Evolutionary conservation across 108 stramenopile species (phyloP).

Genomic region (Aurantiochytrium sp.): DNA sequence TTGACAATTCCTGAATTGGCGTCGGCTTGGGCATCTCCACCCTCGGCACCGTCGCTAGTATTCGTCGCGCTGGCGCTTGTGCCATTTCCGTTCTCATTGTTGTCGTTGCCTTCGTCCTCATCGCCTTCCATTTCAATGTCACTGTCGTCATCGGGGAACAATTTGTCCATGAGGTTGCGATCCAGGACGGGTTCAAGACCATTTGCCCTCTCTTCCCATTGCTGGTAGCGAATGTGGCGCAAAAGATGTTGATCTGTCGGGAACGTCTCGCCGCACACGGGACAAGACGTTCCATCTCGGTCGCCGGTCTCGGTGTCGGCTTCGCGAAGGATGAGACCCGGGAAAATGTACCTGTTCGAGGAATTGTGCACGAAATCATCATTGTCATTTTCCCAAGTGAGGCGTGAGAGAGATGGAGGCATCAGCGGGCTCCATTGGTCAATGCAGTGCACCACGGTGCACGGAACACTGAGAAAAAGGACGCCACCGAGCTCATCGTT

Average conservation of each 20-base stretch:
- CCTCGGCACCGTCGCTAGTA: no score
- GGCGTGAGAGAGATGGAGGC: constrained; percentile 12
- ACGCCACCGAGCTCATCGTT: constrained; percentile 33
- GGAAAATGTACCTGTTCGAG: background rate
- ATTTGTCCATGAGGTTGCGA: background rate
- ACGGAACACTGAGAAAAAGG: constrained; percentile 21
- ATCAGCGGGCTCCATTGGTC: constrained; percentile 23
- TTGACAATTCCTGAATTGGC: no score
- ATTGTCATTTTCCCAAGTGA: background rate
- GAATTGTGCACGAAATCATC: background rate
- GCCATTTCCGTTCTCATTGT: background rate
- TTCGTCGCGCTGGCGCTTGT: background rate
- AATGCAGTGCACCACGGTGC: constrained; percentile 26
- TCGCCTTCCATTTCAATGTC: background rate
- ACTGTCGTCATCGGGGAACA: background rate
- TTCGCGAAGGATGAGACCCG: background rate
- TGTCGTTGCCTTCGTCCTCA: background rate
- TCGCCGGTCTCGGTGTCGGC: background rate
- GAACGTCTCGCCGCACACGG: background rate
- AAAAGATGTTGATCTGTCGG: constrained; percentile 1
- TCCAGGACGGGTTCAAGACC: background rate
- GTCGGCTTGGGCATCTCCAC: no score
- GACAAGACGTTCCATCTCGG: background rate
- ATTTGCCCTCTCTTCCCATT: background rate
- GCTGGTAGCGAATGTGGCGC: constrained; percentile 7